Conservation (phyloP, 176 grass and related monocot species). For the Urochloa ruziziensis region DNA sequence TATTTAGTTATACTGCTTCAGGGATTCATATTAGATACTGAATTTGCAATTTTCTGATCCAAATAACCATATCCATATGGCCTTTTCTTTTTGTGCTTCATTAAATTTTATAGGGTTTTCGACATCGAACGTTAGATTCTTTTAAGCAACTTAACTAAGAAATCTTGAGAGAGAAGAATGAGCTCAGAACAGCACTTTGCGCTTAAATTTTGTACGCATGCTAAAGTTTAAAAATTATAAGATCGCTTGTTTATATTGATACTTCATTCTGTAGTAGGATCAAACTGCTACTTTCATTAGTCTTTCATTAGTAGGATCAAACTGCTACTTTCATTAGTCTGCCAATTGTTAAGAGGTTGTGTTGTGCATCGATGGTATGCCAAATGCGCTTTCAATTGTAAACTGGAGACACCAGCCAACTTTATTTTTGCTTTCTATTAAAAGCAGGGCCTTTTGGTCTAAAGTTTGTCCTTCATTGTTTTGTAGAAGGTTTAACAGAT, state of each 20-base stretch:
- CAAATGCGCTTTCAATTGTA: background rate
- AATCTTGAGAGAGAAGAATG: background rate
- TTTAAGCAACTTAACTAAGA: background rate
- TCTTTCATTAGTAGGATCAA: background rate
- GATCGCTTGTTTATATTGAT: conserved; percentile 6
- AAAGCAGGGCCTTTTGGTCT: background rate
- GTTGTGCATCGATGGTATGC: background rate
- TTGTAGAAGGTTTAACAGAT: conserved; percentile 78
- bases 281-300: background rate
- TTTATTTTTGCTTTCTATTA: background rate
- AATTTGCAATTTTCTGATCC: background rate
- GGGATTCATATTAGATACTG: background rate
- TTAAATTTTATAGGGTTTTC: background rate
- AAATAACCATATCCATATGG: conserved; percentile 7
- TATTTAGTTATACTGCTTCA: background rate
- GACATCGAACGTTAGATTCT: background rate
- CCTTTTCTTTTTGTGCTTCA: background rate
- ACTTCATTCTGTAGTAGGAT: too few species aligned
- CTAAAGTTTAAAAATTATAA: background rate
- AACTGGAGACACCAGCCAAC: background rate
- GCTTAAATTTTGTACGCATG: background rate
- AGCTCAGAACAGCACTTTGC: background rate
- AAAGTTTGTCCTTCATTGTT: background rate
- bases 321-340: too few species aligned
- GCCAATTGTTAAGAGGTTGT: background rate